These are phyloP conservation scores for Curvularia eragrostidis DNA, from an alignment of 2,329 filamentous ascomycete species.

Conservation along the genomic window DNA sequence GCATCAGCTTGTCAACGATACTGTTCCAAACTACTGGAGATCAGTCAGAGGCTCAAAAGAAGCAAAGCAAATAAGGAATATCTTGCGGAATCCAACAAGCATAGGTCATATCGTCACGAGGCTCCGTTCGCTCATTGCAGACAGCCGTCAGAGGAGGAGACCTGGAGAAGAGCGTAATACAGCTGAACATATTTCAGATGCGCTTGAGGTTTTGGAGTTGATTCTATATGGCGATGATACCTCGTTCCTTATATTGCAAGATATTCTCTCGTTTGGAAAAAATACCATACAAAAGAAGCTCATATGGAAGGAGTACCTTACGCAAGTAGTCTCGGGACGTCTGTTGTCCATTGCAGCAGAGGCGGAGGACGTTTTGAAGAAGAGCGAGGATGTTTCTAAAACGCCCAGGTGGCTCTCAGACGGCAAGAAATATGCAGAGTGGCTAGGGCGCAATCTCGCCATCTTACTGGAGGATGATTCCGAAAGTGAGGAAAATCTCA, in stretches of 20 bases:
- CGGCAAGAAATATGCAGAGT: conserved; percentile 69
- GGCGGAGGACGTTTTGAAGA: conserved; percentile 60
- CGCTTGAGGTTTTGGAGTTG: conserved; percentile 53
- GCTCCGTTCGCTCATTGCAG: conserved; percentile 65
- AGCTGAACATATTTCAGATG: conserved; percentile 47
- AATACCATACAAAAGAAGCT: conserved; percentile 57
- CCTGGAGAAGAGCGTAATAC: conserved; percentile 39
- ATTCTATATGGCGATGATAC: conserved; percentile 56
- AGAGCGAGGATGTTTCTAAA: conserved; percentile 26
- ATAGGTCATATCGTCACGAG: conserved; percentile 78
- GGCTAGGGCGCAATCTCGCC: conserved; percentile 72
- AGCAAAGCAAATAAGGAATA: conserved; percentile 61
- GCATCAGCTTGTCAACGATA: conserved; percentile 74
- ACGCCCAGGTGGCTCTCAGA: conserved; percentile 66
- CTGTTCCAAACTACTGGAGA: conserved; percentile 83
- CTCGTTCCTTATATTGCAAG: conserved; percentile 54
- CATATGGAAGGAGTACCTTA: conserved; percentile 69
- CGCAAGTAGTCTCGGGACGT: conserved; percentile 65
- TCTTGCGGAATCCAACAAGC: conserved; percentile 75
- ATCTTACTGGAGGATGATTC: conserved; percentile 53
- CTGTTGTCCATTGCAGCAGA: conserved; percentile 65
- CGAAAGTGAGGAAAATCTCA: conserved; percentile 44
- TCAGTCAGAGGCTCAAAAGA: conserved; percentile 12
- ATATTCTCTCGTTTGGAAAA: conserved; percentile 51
- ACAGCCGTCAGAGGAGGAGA: conserved; percentile 45